Base-by-base conservation (phyloP, 1,284 basidiomycete genomes). In the Polyporus tsugae region DNA sequence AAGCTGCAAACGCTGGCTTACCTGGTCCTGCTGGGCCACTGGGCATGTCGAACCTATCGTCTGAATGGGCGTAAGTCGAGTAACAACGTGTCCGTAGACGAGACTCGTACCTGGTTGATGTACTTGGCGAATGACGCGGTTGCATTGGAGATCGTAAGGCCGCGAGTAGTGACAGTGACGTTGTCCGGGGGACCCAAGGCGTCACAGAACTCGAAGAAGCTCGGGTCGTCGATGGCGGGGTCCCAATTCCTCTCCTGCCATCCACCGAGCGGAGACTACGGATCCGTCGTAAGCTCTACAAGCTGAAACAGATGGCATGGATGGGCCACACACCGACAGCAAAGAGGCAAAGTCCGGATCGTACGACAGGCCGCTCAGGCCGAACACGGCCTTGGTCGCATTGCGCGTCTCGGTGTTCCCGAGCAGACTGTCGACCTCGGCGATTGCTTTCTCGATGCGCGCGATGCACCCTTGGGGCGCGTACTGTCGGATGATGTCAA, bases 211-310 rank as follows among this genome's bases (percentile, higher is more conserved):
- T 87, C 79, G 63, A 93, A 91, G 70, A 94, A 94, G 2, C 57
- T 75, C 2, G 83, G 86, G 75, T 86, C 89, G 13, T 84, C 86
- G 60, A 91, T 84, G 15, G 81, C 80, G 1, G 93, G 90, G 77
- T 96, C 92, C 95, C 95, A 97, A 75, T 88, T 88, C 77, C 86
- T 87, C 4, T 74, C 80, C 76, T 92, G 91, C 88, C 90, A 91
- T 25, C 72, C 77, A 2, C 80, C 83, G 69, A 89, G 74, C 2
- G 87, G 86, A 33, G 29, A 19, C 84, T 85, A 64, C 61, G 2
- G 19, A 33, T n/a, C 35, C 15, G 7, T 17, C 19, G 7, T 58
- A 17, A 38, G 17, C 15, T 33, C 29, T 22, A 22, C 22, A 29
- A 35, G 5, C 52, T 7, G 13, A 6, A 3, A 13, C n/a, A 25